These are phyloP conservation scores for Lasiodiplodia sp. DNA, from an alignment of 2,329 filamentous ascomycete genomes.

Conservation along the genomic window DNA sequence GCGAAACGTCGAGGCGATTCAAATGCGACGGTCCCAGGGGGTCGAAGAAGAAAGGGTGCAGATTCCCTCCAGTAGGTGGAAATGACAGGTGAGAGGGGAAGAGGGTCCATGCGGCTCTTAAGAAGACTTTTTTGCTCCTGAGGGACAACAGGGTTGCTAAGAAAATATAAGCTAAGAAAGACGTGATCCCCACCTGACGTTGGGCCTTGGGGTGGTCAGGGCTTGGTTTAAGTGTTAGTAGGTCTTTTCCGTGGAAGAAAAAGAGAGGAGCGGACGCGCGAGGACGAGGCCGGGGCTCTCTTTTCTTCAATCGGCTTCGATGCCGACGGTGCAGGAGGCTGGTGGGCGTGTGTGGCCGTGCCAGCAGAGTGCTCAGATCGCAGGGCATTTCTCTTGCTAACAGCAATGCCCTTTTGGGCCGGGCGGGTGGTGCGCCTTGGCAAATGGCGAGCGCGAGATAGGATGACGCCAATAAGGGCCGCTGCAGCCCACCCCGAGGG, in stretches of 20 bases:
- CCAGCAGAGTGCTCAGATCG: slow-evolving; percentile 21
- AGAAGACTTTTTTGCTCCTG: background rate
- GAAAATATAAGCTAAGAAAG: slow-evolving; percentile 24
- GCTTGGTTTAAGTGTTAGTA: background rate
- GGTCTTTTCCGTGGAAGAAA: background rate
- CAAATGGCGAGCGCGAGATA: background rate
- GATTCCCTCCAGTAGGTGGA: background rate
- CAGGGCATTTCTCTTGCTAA: slow-evolving; percentile 23
- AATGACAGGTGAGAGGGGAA: background rate
- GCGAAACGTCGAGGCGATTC: background rate
- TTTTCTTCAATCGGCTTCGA: background rate
- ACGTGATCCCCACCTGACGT: slow-evolving; percentile 22
- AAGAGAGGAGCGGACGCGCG: background rate
- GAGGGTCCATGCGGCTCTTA: slow-evolving; percentile 15
- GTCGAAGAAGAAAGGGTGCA: background rate
- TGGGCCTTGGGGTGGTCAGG: slow-evolving; percentile 8
- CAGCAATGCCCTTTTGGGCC: slow-evolving; percentile 6
- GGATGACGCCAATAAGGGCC: slow-evolving; percentile 13
- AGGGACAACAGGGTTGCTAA: slow-evolving; percentile 2
- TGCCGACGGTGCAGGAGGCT: background rate
- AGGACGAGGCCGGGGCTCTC: background rate
- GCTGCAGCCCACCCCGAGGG: slow-evolving; percentile 1
- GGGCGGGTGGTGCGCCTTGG: slow-evolving; percentile 20
- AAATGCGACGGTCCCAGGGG: background rate
- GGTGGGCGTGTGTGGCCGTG: slow-evolving; percentile 10